Conservation (phyloP, 768 basidiomycete species). For the Fomitopsis pulvina region DNA sequence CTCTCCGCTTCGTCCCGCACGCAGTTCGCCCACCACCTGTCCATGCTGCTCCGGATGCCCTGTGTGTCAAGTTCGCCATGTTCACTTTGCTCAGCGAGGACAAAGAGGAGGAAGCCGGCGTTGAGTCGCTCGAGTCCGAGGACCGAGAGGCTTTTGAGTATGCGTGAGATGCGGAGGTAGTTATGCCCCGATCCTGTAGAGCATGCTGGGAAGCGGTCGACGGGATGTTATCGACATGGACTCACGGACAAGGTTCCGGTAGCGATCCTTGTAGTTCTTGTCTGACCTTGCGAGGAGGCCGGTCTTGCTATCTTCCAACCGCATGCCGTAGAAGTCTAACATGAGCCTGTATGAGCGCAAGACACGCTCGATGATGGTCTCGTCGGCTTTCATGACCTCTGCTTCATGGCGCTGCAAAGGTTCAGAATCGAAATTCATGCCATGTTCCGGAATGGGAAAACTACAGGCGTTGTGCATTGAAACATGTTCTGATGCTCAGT, state of each 20-base stretch:
- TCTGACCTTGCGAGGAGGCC: constrained; percentile 54
- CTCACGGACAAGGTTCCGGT: constrained; percentile 63
- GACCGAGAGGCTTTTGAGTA: constrained; percentile 70
- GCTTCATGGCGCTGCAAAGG: constrained; percentile 65
- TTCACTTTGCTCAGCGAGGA: constrained; percentile 66
- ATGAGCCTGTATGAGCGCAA: constrained; percentile 61
- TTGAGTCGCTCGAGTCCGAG: constrained; percentile 59
- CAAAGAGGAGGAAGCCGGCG: constrained; percentile 60
- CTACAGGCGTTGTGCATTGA: constrained; percentile 26
- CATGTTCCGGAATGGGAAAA: constrained; percentile 69
- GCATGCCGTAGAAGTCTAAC: constrained; percentile 80
- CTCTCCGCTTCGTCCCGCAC: constrained; percentile 56
- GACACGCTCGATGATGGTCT: constrained; percentile 42
- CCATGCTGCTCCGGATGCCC: constrained; percentile 56
- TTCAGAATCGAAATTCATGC: constrained; percentile 64
- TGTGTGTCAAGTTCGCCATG: constrained; percentile 41
- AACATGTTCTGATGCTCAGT: background rate
- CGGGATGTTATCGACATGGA: background rate
- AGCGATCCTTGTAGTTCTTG: constrained; percentile 45
- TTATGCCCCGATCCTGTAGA: constrained; percentile 60
- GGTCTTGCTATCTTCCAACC: constrained; percentile 46
- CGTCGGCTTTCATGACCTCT: constrained; percentile 44
- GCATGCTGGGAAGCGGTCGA: too few species aligned
- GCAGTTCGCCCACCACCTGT: constrained; percentile 74
- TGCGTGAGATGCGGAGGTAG: constrained; percentile 69